Conservation (phyloP, 1,284 basidiomycete genomes). For the Hymenochaete sp. region DNA sequence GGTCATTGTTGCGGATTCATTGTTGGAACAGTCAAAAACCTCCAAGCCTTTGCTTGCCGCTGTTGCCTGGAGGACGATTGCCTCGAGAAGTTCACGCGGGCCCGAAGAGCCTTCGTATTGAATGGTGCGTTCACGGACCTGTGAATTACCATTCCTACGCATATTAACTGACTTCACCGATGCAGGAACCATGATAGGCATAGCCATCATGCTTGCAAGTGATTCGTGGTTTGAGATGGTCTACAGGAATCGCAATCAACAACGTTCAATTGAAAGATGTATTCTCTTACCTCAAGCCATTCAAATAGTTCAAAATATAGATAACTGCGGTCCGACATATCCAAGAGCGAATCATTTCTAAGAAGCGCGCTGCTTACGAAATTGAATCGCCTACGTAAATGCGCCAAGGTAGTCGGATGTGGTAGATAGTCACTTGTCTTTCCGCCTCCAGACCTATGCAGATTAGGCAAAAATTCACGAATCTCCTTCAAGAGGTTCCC, state of each 20-base stretch:
- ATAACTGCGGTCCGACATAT: conserved; percentile 81
- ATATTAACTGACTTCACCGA: conserved; percentile 55
- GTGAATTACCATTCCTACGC: conserved; percentile 38
- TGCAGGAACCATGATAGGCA: conserved; percentile 83
- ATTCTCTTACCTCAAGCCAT: conserved; percentile 72
- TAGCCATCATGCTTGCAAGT: conserved; percentile 87
- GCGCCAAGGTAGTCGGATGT: conserved; percentile 81
- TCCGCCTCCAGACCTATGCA: conserved; percentile 62
- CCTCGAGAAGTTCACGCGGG: conserved; percentile 83
- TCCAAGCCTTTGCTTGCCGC: conserved; percentile 81
- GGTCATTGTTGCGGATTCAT: conserved; percentile 54
- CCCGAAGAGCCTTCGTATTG: conserved; percentile 83
- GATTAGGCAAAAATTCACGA: conserved; percentile 69
- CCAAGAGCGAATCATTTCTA: conserved; percentile 82
- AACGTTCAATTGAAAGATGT: conserved; percentile 2
- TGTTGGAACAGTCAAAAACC: conserved; percentile 44
- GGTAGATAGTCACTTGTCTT: conserved; percentile 80
- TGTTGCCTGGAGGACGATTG: conserved; percentile 80
- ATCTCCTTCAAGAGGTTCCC: conserved; percentile 60
- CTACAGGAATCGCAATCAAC: conserved; percentile 29
- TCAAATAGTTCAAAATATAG: conserved; percentile 85
- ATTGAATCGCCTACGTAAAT: conserved; percentile 82
- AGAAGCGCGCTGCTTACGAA: conserved; percentile 76
- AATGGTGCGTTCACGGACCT: conserved; percentile 66
- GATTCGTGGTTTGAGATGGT: conserved; percentile 87